Percentiles rank a stretch among this genome's conserved stretches.
Evolutionary conservation across 1,284 basidiomycete species (phyloP).

Genomic region (Takashimella tepidaria): DNA sequence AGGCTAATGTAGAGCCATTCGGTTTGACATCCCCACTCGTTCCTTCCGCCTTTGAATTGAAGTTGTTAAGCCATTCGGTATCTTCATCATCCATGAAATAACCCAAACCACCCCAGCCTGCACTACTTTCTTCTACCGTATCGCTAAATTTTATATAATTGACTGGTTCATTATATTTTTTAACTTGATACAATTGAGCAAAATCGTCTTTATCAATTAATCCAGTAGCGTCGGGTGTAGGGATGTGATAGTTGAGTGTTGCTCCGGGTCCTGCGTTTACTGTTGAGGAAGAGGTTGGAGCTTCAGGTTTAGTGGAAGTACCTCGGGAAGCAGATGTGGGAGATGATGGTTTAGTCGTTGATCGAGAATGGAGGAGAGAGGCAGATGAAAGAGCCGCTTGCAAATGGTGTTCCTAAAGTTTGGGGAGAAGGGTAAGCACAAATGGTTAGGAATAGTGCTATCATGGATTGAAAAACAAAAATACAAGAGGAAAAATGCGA

Average conservation of each 20-base stretch:
- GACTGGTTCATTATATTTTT: conserved; percentile 67
- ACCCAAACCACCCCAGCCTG: conserved; percentile 46
- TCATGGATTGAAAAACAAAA: too few relatives aligned
- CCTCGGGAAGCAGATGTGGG: conserved; percentile 15
- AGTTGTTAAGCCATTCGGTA: conserved; percentile 85
- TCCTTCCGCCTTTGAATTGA: conserved; percentile 84
- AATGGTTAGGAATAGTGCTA: too few relatives aligned
- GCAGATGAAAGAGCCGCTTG: conserved; percentile 57
- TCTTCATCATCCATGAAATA: conserved; percentile 98
- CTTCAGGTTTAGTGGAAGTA: conserved; percentile 17
- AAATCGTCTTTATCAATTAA: conserved; percentile 58
- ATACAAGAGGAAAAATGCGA: too few relatives aligned
- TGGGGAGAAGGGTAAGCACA: conserved; percentile 54
- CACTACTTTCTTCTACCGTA: conserved; percentile 70
- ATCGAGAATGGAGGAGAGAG: conserved; percentile 40
- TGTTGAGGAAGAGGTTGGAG: conserved; percentile 7
- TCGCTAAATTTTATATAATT: conserved; percentile 81
- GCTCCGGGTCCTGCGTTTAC: conserved; percentile 15
- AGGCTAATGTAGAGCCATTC: conserved; percentile 44
- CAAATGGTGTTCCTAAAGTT: conserved; percentile 76
- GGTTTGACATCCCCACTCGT: conserved; percentile 57
- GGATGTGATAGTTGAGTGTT: conserved; percentile 66
- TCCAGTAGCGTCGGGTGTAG: conserved; percentile 84
- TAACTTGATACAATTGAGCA: conserved; percentile 66
- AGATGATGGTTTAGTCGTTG: conserved; percentile 29